These are phyloP conservation scores for Gloeostereum incarnatum DNA, from an alignment of 768 basidiomycete species.

Conservation along the genomic window DNA sequence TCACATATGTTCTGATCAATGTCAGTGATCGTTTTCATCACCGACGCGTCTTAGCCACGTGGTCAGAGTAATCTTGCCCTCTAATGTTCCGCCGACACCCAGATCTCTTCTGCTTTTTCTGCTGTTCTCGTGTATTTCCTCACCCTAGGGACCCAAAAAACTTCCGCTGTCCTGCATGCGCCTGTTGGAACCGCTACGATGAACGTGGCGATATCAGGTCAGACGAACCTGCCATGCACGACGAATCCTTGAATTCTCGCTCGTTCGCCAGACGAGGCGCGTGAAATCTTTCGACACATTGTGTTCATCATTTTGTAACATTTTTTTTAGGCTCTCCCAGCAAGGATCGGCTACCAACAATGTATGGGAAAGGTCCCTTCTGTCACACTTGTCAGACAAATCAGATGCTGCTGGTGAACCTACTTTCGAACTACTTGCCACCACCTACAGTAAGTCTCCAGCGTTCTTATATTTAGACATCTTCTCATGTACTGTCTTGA, in stretches of 20 bases:
- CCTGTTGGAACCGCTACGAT: conserved; percentile 71
- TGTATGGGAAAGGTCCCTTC: conserved; percentile 56
- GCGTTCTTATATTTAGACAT: background rate
- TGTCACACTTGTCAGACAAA: conserved; percentile 91
- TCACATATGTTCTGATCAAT: too few species aligned
- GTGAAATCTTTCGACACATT: conserved; percentile 9
- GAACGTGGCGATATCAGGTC: conserved; percentile 68
- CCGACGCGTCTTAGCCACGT: too few species aligned
- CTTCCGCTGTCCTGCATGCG: conserved; percentile 60
- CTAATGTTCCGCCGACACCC: conserved; percentile 47
- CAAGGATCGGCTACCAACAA: conserved; percentile 58
- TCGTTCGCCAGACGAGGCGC: conserved; percentile 71
- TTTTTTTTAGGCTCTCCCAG: conserved; percentile 47
- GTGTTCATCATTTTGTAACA: background rate
- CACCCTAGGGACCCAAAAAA: conserved; percentile 38
- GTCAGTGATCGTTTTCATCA: too few species aligned
- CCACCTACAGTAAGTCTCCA: conserved; percentile 43
- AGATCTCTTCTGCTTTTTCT: conserved; percentile 61
- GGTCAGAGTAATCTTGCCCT: too few species aligned
- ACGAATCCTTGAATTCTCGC: conserved; percentile 56
- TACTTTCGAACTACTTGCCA: conserved; percentile 86
- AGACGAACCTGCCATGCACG: conserved; percentile 85
- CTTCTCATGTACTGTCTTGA: conserved; percentile 2
- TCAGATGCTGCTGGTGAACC: conserved; percentile 77
- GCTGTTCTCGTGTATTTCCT: conserved; percentile 35